Base-by-base conservation (phyloP, 1,139 yeast genomes). In the Pichia sp. region DNA sequence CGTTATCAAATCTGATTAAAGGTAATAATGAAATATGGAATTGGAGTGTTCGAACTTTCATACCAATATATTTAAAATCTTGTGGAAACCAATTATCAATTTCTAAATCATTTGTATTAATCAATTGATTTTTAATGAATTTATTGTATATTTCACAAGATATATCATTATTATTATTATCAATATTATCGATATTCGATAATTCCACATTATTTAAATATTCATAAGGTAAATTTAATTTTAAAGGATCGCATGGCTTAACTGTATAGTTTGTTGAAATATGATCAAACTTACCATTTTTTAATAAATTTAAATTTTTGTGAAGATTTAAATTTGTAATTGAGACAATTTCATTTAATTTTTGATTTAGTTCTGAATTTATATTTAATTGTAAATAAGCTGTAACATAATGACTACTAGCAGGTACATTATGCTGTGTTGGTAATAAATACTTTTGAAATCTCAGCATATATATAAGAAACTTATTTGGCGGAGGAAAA, bases 1-100 rank as follows among this genome's bases (percentile, higher is more conserved):
- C 27, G 2, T 40, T 28, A 3, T 52, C 49, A 42, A 49, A 57
- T 24, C 47, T 20, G 8, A 59, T 46, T 7, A 56, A 45, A 8
- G 64, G 64, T 4, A 60, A 43, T 26, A 59, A 44, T 1, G 61
- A 55, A 16, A 57, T 45, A 42, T 60, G 64, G 23, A 54, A 50
- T 5, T 50, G 48, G 8, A 32, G 30, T 3, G 50, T 41, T 28
- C 31, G 45, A 2, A 43, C n/a, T 12, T 37, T 38, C 11, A 42
- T 34, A 3, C 41, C 39, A 7, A 50, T 35, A 10, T 22, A 41
- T 25, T 30, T 44, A 23, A 45, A 51, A 1, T 39, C 24, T 3
- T 28, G 25, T 2, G 54, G 54, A 42, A 48, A 48, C 31, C 33
- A 30, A 7, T 28, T 38, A 20, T 38, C 37, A 33, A 40, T 10